These are phyloP conservation scores for Wickerhamomyces chaumierensis DNA, from an alignment of 805 yeast species.

Conservation along the genomic window DNA sequence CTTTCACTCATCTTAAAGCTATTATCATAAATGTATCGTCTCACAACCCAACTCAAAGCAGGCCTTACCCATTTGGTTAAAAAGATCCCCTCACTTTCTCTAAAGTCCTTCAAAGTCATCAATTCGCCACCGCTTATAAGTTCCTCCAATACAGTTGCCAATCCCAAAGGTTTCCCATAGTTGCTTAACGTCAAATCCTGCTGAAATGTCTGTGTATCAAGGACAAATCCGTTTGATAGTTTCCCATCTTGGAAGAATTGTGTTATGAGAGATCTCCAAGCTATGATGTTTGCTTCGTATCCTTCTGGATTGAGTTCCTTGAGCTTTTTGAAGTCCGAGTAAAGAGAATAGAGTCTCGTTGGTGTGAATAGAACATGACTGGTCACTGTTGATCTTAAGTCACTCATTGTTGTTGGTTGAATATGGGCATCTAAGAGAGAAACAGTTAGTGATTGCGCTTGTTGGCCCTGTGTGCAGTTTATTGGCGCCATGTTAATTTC, in stretches of 20 bases:
- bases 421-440: too few relatives aligned
- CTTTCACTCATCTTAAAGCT: constrained; percentile 11
- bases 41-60: constrained; percentile 13
- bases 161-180: constrained; percentile 24
- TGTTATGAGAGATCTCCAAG: constrained; percentile 24
- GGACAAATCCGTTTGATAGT: constrained; percentile 10
- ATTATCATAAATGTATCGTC: constrained; percentile 13
- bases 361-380: constrained; percentile 18
- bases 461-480: too few relatives aligned
- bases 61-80: constrained; percentile 16
- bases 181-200: constrained; percentile 18
- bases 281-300: constrained; percentile 25
- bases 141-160: constrained; percentile 24
- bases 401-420: constrained; percentile 1
- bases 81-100: constrained; percentile 11
- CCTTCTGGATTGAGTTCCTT: constrained; percentile 30
- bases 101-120: constrained; percentile 17
- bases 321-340: constrained; percentile 26
- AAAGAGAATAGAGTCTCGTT: constrained; percentile 27
- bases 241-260: constrained; percentile 7
- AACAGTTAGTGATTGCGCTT: too few relatives aligned
- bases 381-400: constrained; percentile 10
- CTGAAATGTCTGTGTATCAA: constrained; percentile 18
- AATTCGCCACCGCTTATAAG: constrained; percentile 20
- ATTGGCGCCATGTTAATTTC: too few relatives aligned